Percentiles rank a stretch among this genome's conserved stretches.
Evolutionary conservation across 2,329 filamentous ascomycete genomes (phyloP).

Genomic region (Sporothrix variecibatus): DNA sequence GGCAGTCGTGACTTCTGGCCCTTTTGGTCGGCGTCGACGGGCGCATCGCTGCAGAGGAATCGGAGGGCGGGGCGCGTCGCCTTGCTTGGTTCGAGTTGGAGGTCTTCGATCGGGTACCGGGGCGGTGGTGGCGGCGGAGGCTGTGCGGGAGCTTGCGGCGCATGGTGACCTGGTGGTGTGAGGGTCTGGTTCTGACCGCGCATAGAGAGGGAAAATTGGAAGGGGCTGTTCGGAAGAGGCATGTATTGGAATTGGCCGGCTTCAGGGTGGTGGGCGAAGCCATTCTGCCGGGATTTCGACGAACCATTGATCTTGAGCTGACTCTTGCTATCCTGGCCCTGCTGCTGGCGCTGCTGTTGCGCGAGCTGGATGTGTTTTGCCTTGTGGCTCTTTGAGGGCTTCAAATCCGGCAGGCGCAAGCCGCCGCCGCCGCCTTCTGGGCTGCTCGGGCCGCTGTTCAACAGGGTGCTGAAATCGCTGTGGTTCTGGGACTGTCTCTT

Average conservation of each 20-base stretch:
- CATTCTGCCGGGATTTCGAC: conserved; percentile 33
- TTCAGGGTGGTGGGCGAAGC: conserved; percentile 36
- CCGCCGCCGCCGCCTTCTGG: conserved; percentile 46
- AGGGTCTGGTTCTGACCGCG: conserved; percentile 31
- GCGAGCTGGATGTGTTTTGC: conserved; percentile 41
- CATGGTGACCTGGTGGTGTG: conserved; percentile 44
- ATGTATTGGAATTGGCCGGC: conserved; percentile 44
- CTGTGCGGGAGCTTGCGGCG: conserved; percentile 44
- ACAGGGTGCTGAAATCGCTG: conserved; percentile 46
- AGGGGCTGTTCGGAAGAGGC: conserved; percentile 48
- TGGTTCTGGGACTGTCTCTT: conserved; percentile 56
- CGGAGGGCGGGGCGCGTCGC: conserved; percentile 72
- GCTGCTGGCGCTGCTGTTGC: conserved; percentile 46
- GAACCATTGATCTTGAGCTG: conserved; percentile 44
- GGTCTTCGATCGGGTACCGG: conserved; percentile 94
- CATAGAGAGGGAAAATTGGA: conserved; percentile 49
- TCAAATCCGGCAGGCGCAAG: conserved; percentile 68
- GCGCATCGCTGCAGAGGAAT: conserved; percentile 70
- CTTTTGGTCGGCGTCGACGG: conserved; percentile 50
- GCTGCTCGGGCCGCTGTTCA: conserved; percentile 43
- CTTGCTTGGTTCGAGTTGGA: conserved; percentile 73
- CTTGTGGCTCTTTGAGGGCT: conserved; percentile 73
- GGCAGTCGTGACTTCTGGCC: conserved; percentile 45
- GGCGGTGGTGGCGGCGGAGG: conserved; percentile 72
- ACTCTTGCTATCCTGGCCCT: conserved; percentile 35